Evolutionary conservation across 306 rosid species (phyloP).

Genomic region (Spatholobus suberectus): DNA sequence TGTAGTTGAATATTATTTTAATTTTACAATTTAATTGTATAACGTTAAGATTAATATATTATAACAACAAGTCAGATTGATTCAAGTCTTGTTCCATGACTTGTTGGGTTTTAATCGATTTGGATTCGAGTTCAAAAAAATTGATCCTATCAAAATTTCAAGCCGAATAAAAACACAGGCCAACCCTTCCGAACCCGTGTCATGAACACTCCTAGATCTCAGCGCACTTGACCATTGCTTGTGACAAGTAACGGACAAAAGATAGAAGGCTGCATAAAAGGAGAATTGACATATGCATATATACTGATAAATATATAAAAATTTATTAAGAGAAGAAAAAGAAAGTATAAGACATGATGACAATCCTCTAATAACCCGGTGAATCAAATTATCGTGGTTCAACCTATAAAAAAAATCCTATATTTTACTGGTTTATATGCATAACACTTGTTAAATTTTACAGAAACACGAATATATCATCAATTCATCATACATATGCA

Average conservation of each 20-base stretch:
- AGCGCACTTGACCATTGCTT: conserved; percentile 4
- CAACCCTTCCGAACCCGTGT: too few relatives aligned
- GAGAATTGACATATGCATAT: neutral
- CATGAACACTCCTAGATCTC: too few relatives aligned
- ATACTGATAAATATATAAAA: neutral
- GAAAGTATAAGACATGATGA: neutral
- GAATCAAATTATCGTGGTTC: conserved; percentile 6
- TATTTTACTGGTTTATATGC: conserved; percentile 4
- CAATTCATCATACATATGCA: conserved; percentile 33
- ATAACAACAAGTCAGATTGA: too few relatives aligned
- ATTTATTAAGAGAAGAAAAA: neutral
- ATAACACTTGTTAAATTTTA: conserved; percentile 18
- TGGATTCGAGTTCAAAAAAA: too few relatives aligned
- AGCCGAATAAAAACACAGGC: too few relatives aligned
- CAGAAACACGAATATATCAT: conserved; percentile 5
- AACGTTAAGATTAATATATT: too few relatives aligned
- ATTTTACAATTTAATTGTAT: too few relatives aligned
- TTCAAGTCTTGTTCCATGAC: too few relatives aligned
- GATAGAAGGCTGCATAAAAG: conserved; percentile 30
- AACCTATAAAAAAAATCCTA: conserved; percentile 6
- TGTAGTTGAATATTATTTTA: too few relatives aligned
- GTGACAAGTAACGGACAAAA: conserved; percentile 27
- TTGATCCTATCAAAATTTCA: too few relatives aligned
- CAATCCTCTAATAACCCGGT: conserved; percentile 5
- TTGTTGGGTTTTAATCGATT: too few relatives aligned